Conservation (phyloP, 177 flowering plant species). For the Telopea speciosissima region DNA sequence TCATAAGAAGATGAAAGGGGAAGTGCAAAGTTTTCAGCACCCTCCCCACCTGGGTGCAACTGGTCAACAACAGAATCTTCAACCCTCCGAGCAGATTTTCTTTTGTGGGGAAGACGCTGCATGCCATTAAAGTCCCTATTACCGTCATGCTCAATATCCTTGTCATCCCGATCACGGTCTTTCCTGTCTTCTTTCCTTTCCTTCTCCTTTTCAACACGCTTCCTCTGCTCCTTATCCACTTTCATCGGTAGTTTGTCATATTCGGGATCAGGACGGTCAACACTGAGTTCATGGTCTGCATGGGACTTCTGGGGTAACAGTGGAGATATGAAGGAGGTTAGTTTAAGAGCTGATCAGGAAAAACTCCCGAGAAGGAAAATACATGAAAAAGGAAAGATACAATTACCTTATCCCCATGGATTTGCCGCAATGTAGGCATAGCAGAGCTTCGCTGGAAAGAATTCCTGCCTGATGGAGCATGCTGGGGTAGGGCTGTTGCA, state of each 20-base stretch:
- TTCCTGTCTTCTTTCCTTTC: constrained; percentile 52
- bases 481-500: constrained; percentile 34
- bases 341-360: constrained; percentile 4
- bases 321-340: constrained; percentile 14
- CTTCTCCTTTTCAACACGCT: constrained; percentile 51
- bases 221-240: constrained; percentile 50
- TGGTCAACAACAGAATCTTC: constrained; percentile 51
- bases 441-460: constrained; percentile 47
- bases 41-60: constrained; percentile 46
- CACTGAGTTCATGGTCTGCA: constrained; percentile 45
- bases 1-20: constrained; percentile 37
- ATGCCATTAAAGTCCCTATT: constrained; percentile 35
- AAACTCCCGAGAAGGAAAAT: neutral
- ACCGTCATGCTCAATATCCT: constrained; percentile 45
- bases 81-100: constrained; percentile 33
- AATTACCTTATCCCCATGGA: constrained; percentile 57
- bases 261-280: constrained; percentile 53
- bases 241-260: constrained; percentile 37
- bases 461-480: constrained; percentile 41
- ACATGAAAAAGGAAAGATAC: neutral
- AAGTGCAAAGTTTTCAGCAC: constrained; percentile 40
- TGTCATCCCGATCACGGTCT: constrained; percentile 50
- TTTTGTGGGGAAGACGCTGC: constrained; percentile 41
- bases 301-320: constrained; percentile 44
- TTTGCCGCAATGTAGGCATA: constrained; percentile 38